A percentile compares a stretch with the other conserved stretches of the same genome.
These are phyloP conservation scores for Mycena sp. DNA, from an alignment of 1,284 basidiomycete genomes.

Conservation along the genomic window DNA sequence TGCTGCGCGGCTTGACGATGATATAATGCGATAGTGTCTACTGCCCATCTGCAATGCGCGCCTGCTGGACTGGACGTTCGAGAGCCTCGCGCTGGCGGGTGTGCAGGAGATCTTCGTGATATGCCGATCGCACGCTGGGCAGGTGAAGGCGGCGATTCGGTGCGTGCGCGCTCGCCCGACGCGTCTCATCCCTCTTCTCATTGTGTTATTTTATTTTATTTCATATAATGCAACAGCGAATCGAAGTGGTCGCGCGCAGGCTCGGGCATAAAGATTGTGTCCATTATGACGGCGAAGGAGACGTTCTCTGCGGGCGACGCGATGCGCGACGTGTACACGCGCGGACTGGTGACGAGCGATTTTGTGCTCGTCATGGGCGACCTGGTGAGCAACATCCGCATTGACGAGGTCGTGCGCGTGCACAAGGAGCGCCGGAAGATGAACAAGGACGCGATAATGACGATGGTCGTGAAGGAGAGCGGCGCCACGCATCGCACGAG, in stretches of 20 bases:
- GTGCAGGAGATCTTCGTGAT: conserved; percentile 97
- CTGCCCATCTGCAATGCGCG: conserved; percentile 95
- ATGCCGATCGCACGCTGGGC: conserved; percentile 86
- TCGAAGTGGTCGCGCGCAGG: conserved; percentile 84
- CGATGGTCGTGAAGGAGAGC: conserved; percentile 89
- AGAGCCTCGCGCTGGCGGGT: conserved; percentile 90
- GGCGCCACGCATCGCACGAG: conserved; percentile 77
- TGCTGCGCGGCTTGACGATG: conserved; percentile 28
- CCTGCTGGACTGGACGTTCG: conserved; percentile 95
- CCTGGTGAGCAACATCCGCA: conserved; percentile 92
- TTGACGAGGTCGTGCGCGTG: conserved; percentile 88
- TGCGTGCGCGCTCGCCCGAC: conserved; percentile 49
- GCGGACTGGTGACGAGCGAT: conserved; percentile 91
- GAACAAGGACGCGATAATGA: conserved; percentile 97
- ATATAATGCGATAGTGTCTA: conserved; percentile 72
- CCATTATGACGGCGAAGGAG: conserved; percentile 88
- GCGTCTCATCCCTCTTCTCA: too few species aligned
- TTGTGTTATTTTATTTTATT: too few species aligned
- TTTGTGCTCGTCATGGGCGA: conserved; percentile 96
- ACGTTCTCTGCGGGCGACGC: conserved; percentile 95
- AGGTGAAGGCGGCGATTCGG: conserved; percentile 85
- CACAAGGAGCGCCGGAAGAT: conserved; percentile 89
- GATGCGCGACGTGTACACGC: conserved; percentile 95
- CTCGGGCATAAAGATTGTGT: conserved; percentile 85
- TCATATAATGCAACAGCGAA: conserved; percentile 58